A percentile compares a stretch with the other conserved stretches of the same genome.
Conservation (phyloP, 768 basidiomycete genomes). For the Exidia glandulosa region DNA sequence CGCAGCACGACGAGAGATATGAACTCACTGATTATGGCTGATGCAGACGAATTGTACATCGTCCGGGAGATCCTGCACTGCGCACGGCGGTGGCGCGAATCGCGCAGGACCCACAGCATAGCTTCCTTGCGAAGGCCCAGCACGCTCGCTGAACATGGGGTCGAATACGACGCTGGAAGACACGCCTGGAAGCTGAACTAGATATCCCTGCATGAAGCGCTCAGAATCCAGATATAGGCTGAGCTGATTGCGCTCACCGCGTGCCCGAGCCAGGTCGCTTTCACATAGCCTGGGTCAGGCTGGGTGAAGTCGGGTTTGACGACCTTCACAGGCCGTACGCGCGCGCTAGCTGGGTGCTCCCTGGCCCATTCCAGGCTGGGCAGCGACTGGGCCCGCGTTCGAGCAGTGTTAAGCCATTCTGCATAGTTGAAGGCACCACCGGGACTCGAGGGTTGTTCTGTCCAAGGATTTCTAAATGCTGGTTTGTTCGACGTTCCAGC, state of each 20-base stretch:
- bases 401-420: not conserved
- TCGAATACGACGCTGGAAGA: conserved; percentile 26
- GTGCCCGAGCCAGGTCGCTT: conserved; percentile 29
- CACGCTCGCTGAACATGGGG: conserved; percentile 28
- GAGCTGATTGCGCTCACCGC: conserved; percentile 16
- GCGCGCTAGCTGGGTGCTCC: conserved; percentile 1
- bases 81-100: conserved; percentile 25
- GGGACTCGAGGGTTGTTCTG: not conserved
- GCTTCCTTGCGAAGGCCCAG: conserved; percentile 17
- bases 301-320: conserved; percentile 17
- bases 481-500: not conserved
- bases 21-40: conserved; percentile 33
- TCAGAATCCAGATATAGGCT: not conserved
- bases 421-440: not conserved
- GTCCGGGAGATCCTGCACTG: conserved; percentile 26
- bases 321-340: conserved; percentile 10
- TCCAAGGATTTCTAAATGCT: not conserved
- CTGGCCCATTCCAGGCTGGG: conserved; percentile 8
- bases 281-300: conserved; percentile 7
- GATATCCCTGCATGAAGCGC: conserved; percentile 14
- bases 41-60: conserved; percentile 26
- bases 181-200: conserved; percentile 18
- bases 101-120: conserved; percentile 18
- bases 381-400: not conserved
- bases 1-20: not conserved